Percentiles rank a stretch among this genome's conserved stretches.
Conservation (phyloP, 225 moss, liverwort and hornwort species). For the Bryoerythrophyllum caledonicum region DNA sequence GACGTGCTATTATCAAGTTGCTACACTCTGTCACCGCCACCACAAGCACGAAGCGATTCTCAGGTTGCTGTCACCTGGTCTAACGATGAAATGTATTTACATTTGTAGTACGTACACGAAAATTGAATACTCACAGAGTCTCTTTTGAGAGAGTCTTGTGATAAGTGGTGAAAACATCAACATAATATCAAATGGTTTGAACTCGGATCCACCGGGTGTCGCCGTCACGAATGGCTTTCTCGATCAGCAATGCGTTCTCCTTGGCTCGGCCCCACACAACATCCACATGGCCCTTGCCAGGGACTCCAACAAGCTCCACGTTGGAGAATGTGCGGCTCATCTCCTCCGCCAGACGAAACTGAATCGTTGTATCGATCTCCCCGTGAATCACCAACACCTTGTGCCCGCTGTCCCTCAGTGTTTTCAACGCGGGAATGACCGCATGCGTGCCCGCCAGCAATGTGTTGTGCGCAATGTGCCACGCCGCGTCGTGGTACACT, state of each 20-base stretch:
- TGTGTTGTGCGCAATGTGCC: constrained; percentile 75
- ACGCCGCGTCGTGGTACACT: constrained; percentile 68
- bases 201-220: constrained; percentile 35
- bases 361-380: constrained; percentile 58
- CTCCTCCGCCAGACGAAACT: constrained; percentile 47
- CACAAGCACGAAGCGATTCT: not conserved
- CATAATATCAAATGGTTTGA: constrained; percentile 10
- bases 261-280: constrained; percentile 52
- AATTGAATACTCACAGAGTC: constrained; percentile 1
- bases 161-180: constrained; percentile 4
- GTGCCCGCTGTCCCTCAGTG: constrained; percentile 45
- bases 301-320: constrained; percentile 50
- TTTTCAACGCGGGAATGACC: constrained; percentile 45
- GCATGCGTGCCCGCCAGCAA: constrained; percentile 71
- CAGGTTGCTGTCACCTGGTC: not conserved
- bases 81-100: constrained; percentile 17
- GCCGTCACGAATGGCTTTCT: constrained; percentile 44
- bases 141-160: constrained; percentile 2
- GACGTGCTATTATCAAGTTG: no score
- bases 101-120: not conserved
- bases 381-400: constrained; percentile 63
- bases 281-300: constrained; percentile 67
- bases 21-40: not conserved
- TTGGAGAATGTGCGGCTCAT: constrained; percentile 62
- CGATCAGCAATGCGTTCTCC: constrained; percentile 46